Evolutionary conservation across 225 moss, liverwort and hornwort species (phyloP).

Genomic region (Polytrichum commune): DNA sequence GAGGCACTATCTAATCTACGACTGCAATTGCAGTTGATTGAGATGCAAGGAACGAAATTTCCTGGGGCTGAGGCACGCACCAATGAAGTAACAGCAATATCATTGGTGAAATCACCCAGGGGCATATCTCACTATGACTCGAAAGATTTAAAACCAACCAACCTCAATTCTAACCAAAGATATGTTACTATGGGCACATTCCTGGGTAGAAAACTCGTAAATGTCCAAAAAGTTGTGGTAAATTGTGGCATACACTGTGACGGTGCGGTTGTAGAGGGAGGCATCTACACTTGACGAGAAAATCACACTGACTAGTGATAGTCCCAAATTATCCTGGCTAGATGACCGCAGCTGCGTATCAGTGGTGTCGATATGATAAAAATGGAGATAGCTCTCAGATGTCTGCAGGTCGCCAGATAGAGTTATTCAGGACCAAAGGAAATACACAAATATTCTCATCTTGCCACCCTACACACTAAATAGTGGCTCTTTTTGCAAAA

Average conservation of each 20-base stretch:
- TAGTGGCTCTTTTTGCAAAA: background rate
- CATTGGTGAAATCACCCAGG: background rate
- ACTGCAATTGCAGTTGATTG: no score
- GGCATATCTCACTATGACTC: no score
- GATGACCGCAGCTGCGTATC: conserved; percentile 84
- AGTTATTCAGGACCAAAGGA: background rate
- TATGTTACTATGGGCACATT: background rate
- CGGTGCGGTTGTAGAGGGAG: conserved; percentile 64
- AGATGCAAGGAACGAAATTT: no score
- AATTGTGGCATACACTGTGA: conserved; percentile 69
- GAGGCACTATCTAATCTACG: no score
- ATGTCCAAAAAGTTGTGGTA: background rate
- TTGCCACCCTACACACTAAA: background rate
- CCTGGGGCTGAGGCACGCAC: no score
- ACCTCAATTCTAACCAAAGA: no score
- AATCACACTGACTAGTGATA: conserved; percentile 64
- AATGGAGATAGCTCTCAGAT: conserved; percentile 81
- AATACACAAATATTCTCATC: background rate
- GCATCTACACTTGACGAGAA: conserved; percentile 67
- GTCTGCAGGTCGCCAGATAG: conserved; percentile 58
- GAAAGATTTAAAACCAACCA: no score
- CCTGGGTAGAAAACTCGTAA: background rate
- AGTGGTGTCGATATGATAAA: conserved; percentile 68
- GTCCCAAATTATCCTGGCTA: conserved; percentile 61
- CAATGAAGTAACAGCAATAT: background rate